Evolutionary conservation across 2,329 filamentous ascomycete genomes (phyloP).

Genomic region (Fonsecaea monophora): DNA sequence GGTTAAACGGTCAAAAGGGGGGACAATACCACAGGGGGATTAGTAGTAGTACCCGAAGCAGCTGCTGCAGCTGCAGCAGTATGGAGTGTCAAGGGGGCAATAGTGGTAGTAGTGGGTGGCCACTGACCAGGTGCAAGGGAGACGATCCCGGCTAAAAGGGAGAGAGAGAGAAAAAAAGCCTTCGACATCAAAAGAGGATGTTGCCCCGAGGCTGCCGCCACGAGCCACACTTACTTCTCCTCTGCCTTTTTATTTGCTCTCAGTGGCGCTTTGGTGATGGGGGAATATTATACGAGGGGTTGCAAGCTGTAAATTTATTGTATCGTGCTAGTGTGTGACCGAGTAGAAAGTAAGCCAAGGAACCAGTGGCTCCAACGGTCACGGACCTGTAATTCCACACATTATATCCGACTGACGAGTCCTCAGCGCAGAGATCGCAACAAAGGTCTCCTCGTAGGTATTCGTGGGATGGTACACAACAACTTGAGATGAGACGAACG

Average conservation of each 20-base stretch:
- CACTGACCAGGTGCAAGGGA: background rate
- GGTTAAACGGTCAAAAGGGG: background rate
- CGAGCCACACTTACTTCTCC: background rate
- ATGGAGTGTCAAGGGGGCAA: background rate
- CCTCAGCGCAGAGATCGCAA: background rate
- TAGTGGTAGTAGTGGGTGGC: background rate
- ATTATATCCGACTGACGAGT: too few relatives aligned
- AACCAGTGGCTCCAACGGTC: background rate
- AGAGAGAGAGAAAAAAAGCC: background rate
- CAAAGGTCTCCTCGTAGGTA: background rate
- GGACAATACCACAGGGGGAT: background rate
- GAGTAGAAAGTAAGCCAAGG: background rate
- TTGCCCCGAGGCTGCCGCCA: conserved; percentile 2
- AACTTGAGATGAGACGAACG: too few relatives aligned
- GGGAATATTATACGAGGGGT: too few relatives aligned
- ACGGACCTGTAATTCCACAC: background rate
- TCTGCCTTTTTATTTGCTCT: background rate
- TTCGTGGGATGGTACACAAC: too few relatives aligned
- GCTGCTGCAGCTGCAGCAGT: background rate
- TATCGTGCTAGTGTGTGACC: too few relatives aligned
- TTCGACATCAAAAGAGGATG: background rate
- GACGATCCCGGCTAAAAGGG: background rate
- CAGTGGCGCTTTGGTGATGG: too few relatives aligned
- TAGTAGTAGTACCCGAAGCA: too few relatives aligned
- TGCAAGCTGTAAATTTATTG: too few relatives aligned